Percentiles rank a stretch among this genome's conserved stretches.
Conservation (phyloP, 495 filamentous ascomycete species). For the Cudoniella acicularis region DNA sequence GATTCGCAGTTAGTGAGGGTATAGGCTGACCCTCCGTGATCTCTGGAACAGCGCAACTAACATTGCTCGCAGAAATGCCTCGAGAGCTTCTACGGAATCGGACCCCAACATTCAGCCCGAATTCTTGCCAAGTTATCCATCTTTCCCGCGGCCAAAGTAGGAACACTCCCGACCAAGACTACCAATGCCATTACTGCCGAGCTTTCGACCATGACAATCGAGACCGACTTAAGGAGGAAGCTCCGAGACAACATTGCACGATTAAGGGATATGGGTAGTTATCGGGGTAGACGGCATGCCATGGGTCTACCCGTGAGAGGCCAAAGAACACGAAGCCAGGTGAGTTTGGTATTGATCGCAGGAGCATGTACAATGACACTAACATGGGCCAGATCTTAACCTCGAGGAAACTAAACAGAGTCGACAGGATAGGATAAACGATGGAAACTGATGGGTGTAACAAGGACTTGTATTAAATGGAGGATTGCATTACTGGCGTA, state of each 20-base stretch:
- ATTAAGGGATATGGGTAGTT: conserved; percentile 85
- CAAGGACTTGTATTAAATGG: conserved; percentile 2
- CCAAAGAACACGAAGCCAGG: conserved; percentile 80
- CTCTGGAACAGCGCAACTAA: neutral
- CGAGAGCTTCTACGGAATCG: conserved; percentile 86
- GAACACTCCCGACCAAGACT: conserved; percentile 64
- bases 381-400: conserved; percentile 57
- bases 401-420: conserved; percentile 70
- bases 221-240: conserved; percentile 77
- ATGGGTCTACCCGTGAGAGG: conserved; percentile 83
- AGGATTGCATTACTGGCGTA: conserved; percentile 10
- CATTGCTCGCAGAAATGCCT: conserved; percentile 64
- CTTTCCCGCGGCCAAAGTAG: conserved; percentile 73
- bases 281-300: conserved; percentile 86
- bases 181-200: conserved; percentile 76
- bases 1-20: conserved; percentile 80
- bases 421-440: conserved; percentile 9
- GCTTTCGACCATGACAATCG: conserved; percentile 87
- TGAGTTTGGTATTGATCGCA: conserved; percentile 31
- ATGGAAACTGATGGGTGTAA: neutral
- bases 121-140: conserved; percentile 86
- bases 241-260: conserved; percentile 80
- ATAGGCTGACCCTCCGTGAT: conserved; percentile 22
- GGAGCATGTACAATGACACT: conserved; percentile 6
- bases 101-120: conserved; percentile 61